A percentile compares a stretch with the other conserved stretches of the same genome.
Conservation (phyloP, 75 land plant genomes). For the Selaginella tamariscina region DNA sequence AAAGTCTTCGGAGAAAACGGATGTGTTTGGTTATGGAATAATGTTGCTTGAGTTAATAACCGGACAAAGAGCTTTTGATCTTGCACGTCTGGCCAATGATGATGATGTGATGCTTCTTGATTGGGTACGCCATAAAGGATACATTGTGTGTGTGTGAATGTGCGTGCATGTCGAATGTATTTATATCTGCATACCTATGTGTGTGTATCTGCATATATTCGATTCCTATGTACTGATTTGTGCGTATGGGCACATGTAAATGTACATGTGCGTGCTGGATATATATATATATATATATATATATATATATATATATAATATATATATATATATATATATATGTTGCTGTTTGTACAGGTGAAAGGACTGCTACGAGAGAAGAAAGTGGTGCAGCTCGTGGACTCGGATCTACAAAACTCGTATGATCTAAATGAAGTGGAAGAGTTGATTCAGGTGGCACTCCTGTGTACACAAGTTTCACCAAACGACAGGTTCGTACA, state of each 20-base stretch:
- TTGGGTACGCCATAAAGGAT: too few species aligned
- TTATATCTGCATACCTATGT: neutral
- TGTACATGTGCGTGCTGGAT: too few species aligned
- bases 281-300: neutral
- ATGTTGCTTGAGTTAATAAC: neutral
- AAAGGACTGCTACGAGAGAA: slow-evolving; percentile 47
- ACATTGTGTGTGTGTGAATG: too few species aligned
- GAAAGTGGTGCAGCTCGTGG: slow-evolving; percentile 41
- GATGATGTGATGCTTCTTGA: slow-evolving; percentile 5
- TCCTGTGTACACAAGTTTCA: neutral
- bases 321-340: neutral
- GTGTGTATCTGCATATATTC: neutral
- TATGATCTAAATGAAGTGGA: slow-evolving; percentile 35
- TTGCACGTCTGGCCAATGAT: slow-evolving; percentile 7
- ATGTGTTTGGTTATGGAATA: slow-evolving; percentile 9
- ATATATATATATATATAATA: neutral
- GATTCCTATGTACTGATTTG: too few species aligned
- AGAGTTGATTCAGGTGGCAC: slow-evolving; percentile 4
- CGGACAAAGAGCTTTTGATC: slow-evolving; percentile 11
- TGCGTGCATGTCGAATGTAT: neutral
- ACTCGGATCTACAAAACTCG: slow-evolving; percentile 41
- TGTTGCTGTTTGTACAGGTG: slow-evolving; percentile 22
- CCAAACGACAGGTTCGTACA: neutral
- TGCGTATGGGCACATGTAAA: too few species aligned
- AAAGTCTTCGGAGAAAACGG: slow-evolving; percentile 3